Evolutionary conservation across 2,329 filamentous ascomycete species (phyloP).

Genomic region (Polychaeton citri): DNA sequence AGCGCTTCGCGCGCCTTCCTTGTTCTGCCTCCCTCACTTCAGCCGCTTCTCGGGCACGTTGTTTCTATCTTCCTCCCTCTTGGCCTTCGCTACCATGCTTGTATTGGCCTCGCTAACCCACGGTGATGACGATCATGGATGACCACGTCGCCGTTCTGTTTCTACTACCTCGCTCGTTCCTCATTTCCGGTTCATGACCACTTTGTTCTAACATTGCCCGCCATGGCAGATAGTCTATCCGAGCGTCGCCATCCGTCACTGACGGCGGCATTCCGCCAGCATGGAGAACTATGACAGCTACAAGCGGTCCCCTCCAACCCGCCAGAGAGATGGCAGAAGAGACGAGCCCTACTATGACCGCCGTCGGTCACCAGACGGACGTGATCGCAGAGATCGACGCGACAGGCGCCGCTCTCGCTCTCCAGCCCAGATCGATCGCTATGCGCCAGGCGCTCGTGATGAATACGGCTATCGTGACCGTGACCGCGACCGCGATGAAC

Average conservation of each 20-base stretch:
- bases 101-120: no score
- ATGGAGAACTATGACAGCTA: slow-evolving; percentile 2
- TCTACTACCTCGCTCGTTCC: no score
- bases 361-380: slow-evolving; percentile 14
- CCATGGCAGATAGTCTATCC: slow-evolving; percentile 14
- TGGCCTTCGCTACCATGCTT: not conserved
- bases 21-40: slow-evolving; percentile 12
- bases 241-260: slow-evolving; percentile 3
- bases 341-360: slow-evolving; percentile 16
- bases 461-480: slow-evolving; percentile 49
- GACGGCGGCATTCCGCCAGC: slow-evolving; percentile 4
- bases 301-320: slow-evolving; percentile 5
- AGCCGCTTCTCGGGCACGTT: slow-evolving; percentile 11
- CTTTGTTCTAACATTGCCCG: slow-evolving; percentile 2
- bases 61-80: slow-evolving; percentile 1
- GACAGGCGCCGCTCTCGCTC: slow-evolving; percentile 61
- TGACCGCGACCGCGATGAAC: slow-evolving; percentile 37
- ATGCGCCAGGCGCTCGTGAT: slow-evolving; percentile 59
- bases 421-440: slow-evolving; percentile 57
- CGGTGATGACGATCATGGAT: no score
- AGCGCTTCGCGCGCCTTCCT: slow-evolving; percentile 6
- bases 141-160: no score
- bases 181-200: no score
- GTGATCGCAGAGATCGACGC: slow-evolving; percentile 16
- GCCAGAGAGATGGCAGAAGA: not conserved